Percentiles rank a stretch among this genome's conserved stretches.
phyloP scores from a whole-genome alignment of 495 filamentous ascomycete genomes.

The Xylaria flabelliformis region DNA sequence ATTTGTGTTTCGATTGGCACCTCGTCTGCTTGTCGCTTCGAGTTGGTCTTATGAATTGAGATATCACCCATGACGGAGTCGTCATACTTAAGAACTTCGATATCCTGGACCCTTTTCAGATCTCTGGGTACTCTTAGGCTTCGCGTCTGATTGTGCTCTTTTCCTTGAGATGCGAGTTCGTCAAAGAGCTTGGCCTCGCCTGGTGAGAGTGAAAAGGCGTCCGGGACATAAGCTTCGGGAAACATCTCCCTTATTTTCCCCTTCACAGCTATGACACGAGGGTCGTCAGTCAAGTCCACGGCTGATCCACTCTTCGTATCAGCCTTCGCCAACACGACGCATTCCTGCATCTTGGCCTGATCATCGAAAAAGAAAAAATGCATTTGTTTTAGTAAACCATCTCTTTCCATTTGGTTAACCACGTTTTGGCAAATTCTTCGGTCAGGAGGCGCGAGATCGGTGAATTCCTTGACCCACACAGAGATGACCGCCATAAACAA shows the following conservation, averaged over 20 bases:
- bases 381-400: conserved; percentile 63
- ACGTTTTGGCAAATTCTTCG: conserved; percentile 52
- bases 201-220: conserved; percentile 48
- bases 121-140: conserved; percentile 19
- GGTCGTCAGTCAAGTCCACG: conserved; percentile 27
- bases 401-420: conserved; percentile 66
- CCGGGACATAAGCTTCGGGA: conserved; percentile 51
- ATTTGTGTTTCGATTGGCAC: conserved; percentile 13
- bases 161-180: conserved; percentile 33
- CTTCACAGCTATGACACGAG: conserved; percentile 42
- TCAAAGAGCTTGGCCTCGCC: conserved; percentile 45
- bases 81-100: conserved; percentile 39
- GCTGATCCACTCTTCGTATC: background rate
- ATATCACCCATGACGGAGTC: conserved; percentile 29
- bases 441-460: conserved; percentile 51
- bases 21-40: conserved; percentile 33
- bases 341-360: conserved; percentile 35
- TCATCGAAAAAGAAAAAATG: conserved; percentile 65
- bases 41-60: conserved; percentile 13
- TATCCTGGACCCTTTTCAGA: conserved; percentile 32
- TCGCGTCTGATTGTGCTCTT: conserved; percentile 25
- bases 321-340: conserved; percentile 34
- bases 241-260: conserved; percentile 51
- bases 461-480: conserved; percentile 65
- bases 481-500: conserved; percentile 73